Evolutionary conservation across 2,329 filamentous ascomycete genomes (phyloP), one percentile per base, ranked within the genome.

Genomic region (Neofusicoccum laricinum): DNA sequence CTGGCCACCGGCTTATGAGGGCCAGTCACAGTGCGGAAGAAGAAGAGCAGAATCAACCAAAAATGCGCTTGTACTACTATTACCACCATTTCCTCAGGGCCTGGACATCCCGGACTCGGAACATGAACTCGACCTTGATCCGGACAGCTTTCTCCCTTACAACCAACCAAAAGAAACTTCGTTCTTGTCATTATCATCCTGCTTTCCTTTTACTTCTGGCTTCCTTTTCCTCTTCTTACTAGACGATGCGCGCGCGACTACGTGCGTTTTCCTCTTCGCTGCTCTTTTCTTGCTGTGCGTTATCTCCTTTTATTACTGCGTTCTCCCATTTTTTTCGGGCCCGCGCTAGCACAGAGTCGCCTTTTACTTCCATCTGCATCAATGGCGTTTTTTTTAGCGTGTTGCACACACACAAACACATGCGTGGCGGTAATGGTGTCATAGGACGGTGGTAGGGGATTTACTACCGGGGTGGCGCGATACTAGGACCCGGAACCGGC

Each of bases 1-100:
- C 38, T 66, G 61, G 48, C 64, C 21, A 48, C 36, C 6, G 64
- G 64, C 25, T 49, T 63, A 25, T 65, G 46, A 61, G 12, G 21
- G 48, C 25, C 15, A 45, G 53, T 30, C 25, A 30, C 10, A 41
- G 19, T 14, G 45, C 4, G 32, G 14, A 41, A 32, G 25, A 21
- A 49, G 25, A 30, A 49, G 15, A 49, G 46, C 36, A 38, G 36
- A 38, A 15, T 5, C 36, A 38, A 41, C 25, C 25, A 57, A 41
- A 41, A 15, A 12, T 17, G 17, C 11, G 17, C 19, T 40, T 59
- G n/a, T 45, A 19, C 40, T 46, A 19, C 40, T 57, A 57, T 30
- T 43, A 14, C 36, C 40, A 57, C n/a, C 36, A 21, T 32, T 49
- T 49, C 12, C 30, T 36, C 34, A 30, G 8, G 25, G 19, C 11